Base-by-base conservation (phyloP, 495 filamentous ascomycete species). In the Aspergillus panamensis region DNA sequence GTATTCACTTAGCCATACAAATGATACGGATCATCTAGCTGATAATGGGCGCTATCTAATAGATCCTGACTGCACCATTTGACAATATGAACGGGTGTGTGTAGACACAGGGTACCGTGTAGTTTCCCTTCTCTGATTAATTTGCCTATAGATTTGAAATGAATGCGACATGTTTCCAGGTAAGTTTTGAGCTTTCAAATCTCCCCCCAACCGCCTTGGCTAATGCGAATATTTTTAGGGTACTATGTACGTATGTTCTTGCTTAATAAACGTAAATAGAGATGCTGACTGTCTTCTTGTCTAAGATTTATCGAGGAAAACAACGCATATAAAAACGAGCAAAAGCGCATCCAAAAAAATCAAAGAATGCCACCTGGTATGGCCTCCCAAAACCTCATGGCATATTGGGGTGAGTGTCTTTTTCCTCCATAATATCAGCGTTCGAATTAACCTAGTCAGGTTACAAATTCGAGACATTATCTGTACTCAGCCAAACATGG, bases 391-490 rank as follows among this genome's bases (percentile, higher is more conserved):
- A 81, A 86, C 45, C 66, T 84, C 62, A 86, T 89, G 83, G 82
- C 83, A 58, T 85, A 80, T 62, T 84, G 81, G 82, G 82, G 82
- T 84, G 70, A 12, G 56, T 37, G 49, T 14, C 35, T 39, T 3
- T 20, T 21, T n/a, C n/a, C 16, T 44, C 1, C 19, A 16, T 20
- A 17, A 21, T n/a, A 8, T 17, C 43, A 44, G 1, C 40, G 3
- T 20, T 14, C 14, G 33, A 54, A 63, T 60, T 64, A 64, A 72
- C 20, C 4, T 20, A 43, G 7, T 3, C 61, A 94, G 91, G 94
- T 19, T 97, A 97, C 75, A 97, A 97, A 70, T 99, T 99, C 63
- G 94, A 99, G 70, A 87, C 89, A 1, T 71, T 99, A 1, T 87
- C 84, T 32, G 82, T 92, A 14, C 71, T 97, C 3, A 84, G 87